Base-by-base conservation (phyloP, 495 filamentous ascomycete species). In the Penicillium silybi region DNA sequence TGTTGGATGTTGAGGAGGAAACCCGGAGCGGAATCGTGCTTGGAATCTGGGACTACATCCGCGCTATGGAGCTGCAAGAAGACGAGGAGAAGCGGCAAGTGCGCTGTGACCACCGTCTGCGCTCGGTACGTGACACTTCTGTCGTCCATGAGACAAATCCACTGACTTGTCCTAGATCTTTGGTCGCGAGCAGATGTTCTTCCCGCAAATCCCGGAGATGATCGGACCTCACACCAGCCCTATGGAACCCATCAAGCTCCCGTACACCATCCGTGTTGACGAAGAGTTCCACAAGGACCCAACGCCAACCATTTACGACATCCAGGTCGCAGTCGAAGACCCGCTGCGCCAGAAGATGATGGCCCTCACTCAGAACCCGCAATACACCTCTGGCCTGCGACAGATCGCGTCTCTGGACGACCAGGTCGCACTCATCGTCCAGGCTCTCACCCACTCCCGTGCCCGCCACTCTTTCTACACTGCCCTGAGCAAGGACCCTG, bases 21-120 rank as follows among this genome's bases (percentile, higher is more conserved):
- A 92, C 92, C 15, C 81, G 89, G 11, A 84, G 89, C 32, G 90
- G 89, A 27, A 86, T 90, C 25, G 83, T 95, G 18, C 86, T 92
- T 74, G 91, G 87, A 22, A 80, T 99, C 23, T 97, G 90, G 90
- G 90, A 97, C 64, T 99, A 99, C 64, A 87, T 95, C 56, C 86
- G 87, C 52, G 80, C 87, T 18, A 89, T 88, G 78, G 85, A 84
- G 10, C 71, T 99, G 15, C 88, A 92, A 64, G 92, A 97, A 56
- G 89, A 96, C 48, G 92, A 96, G 19, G 93, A 99, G 63, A 90
- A 90, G 75, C 81, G 93, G 48, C 84, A 84, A 41, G 90, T 99
- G 52, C 84, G 86, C 51, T 97, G 95, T 61, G 93, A 99, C 67
- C 84, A 88, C 16, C 80, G 84, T 16, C 63, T 98, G 50, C 80